Percentiles rank a stretch among this genome's conserved stretches.
Conservation (phyloP, 768 basidiomycete genomes). For the Trametes sanguinea region DNA sequence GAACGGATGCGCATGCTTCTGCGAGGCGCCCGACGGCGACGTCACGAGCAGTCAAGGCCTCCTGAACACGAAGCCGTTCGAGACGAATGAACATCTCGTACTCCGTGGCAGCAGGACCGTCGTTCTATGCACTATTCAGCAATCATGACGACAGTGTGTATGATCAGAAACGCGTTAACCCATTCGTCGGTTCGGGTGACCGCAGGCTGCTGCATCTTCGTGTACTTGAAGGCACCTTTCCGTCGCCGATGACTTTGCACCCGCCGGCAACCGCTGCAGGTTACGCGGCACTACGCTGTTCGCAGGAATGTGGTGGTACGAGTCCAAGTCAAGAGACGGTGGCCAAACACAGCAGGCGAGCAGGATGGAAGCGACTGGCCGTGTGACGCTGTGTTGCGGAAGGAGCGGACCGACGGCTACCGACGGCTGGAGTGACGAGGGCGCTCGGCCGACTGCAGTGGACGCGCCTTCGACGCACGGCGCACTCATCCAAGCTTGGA, state of each 20-base stretch:
- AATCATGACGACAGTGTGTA: not conserved
- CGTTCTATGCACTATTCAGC: not conserved
- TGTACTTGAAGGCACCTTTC: too few species aligned
- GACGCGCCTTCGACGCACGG: not conserved
- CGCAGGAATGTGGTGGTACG: not conserved
- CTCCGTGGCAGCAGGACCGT: not conserved
- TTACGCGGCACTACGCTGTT: too few species aligned
- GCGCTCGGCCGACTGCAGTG: conserved; percentile 8
- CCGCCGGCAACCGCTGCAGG: too few species aligned
- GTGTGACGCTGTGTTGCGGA: not conserved
- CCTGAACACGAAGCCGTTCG: conserved; percentile 38
- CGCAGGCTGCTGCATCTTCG: too few species aligned
- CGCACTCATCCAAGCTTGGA: not conserved
- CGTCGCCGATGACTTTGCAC: too few species aligned
- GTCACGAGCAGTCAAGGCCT: conserved; percentile 66
- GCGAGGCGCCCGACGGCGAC: conserved; percentile 57
- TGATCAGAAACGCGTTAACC: not conserved
- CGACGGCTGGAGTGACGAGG: conserved; percentile 13
- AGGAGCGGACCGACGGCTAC: conserved; percentile 11
- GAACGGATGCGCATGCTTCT: conserved; percentile 59
- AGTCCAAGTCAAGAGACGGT: not conserved
- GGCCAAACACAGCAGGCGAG: not conserved
- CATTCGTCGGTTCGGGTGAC: too few species aligned
- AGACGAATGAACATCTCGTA: conserved; percentile 13
- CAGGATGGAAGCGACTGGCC: not conserved